Base-by-base conservation (phyloP, 2,329 filamentous ascomycete genomes). In the Pochonia chlamydosporia region DNA sequence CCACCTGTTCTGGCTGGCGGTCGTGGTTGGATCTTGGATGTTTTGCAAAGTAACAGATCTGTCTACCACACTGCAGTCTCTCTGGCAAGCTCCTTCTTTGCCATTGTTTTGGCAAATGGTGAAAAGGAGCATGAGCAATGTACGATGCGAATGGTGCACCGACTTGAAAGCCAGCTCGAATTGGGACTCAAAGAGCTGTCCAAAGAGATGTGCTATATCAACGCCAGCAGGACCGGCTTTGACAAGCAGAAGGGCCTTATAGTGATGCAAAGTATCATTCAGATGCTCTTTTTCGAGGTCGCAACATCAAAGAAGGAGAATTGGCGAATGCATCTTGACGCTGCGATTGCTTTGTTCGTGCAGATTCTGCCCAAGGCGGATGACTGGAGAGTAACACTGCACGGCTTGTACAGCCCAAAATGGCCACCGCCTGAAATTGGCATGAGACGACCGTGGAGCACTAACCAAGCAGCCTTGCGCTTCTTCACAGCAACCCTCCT, bases 1-100 rank as follows among this genome's bases (percentile, higher is more conserved):
- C 81, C 81, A 1, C 67, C 69, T 3, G 57, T 81, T 5, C 66
- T 78, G 3, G 67, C 76, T 47, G 75, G 78, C n/a, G 81, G 80
- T 13, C 72, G 76, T 42, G 73, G 75, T 23, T 85, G 81, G 81
- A 67, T 84, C 24, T 64, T 84, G 30, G 72, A 76, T 25, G 65
- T 80, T 36, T 66, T 84, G 9, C 70, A 77, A 47, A 73, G 70
- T 49, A 82, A 79, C 61, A 77, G 74, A 51, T 69, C 77, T 1
- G 67, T 82, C 18, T 81, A 76, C 60, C 77, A 82, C 59, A 75
- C 76, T 2, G 71, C 73, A 40, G 65, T 82, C 16, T 75, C 76
- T 23, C 68, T 83, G 20, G 73, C 75, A 1, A 72, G 75, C 1
- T 82, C 79, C 61, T 82, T 81, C 60, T 75, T 78, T 55, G 71